Conservation (phyloP, 306 rosid species). For the Cyamopsis tetragonoloba region DNA sequence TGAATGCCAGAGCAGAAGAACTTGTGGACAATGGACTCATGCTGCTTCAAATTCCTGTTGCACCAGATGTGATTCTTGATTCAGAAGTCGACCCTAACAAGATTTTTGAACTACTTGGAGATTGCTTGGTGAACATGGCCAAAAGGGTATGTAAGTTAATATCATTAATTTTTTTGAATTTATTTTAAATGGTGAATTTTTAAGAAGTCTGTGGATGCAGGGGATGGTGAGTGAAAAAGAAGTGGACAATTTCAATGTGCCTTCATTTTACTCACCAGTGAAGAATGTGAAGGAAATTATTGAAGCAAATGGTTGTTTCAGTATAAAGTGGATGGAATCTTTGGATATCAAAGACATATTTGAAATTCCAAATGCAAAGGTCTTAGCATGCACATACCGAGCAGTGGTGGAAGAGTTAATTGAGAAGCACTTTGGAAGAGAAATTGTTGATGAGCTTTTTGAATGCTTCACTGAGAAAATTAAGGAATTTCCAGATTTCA, state of each 20-base stretch:
- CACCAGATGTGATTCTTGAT: background rate
- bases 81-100: background rate
- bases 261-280: conserved; percentile 16
- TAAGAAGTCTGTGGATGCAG: too few relatives aligned
- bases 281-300: conserved; percentile 23
- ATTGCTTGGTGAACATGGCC: conserved; percentile 37
- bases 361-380: too few relatives aligned
- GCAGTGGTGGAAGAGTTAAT: conserved; percentile 20
- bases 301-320: conserved; percentile 23
- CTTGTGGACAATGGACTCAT: conserved; percentile 29
- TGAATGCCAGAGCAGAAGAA: conserved; percentile 30
- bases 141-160: too few relatives aligned
- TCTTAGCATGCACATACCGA: too few relatives aligned
- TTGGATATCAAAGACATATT: background rate
- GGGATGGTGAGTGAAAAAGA: conserved; percentile 29
- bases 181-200: too few relatives aligned
- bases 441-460: conserved; percentile 26
- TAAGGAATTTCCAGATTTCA: conserved; percentile 2
- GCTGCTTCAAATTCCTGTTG: conserved; percentile 25
- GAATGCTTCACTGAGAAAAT: conserved; percentile 23
- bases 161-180: too few relatives aligned
- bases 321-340: conserved; percentile 18
- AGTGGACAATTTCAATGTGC: conserved; percentile 36
- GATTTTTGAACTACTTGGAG: conserved; percentile 30
- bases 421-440: conserved; percentile 31